Percentiles rank a stretch among this genome's conserved stretches.
Conservation (phyloP, 73 alveolate genomes). For the Breviolum minutum region DNA sequence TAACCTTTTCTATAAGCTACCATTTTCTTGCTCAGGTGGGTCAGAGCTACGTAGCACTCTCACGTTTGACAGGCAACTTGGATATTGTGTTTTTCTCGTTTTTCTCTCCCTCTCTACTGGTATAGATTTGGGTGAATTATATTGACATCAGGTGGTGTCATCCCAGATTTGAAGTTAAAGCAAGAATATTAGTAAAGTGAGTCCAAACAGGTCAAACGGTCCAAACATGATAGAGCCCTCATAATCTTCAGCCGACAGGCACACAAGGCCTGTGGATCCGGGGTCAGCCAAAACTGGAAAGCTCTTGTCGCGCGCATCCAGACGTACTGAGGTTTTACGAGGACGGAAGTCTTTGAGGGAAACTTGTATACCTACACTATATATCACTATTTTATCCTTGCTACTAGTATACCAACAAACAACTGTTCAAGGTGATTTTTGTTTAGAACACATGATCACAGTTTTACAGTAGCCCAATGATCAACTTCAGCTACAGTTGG, state of each 20-base stretch:
- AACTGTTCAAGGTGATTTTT: background rate
- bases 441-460: no score
- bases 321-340: slow-evolving; percentile 24
- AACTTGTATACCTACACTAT: background rate
- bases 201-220: no score
- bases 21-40: background rate
- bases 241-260: background rate
- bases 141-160: background rate
- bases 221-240: no score
- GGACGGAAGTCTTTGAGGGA: background rate
- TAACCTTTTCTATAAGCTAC: background rate
- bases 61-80: slow-evolving; percentile 22
- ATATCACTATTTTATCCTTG: background rate
- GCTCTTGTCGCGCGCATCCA: slow-evolving; percentile 56
- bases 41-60: slow-evolving; percentile 44
- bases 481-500: no score
- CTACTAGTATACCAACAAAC: background rate
- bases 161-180: no score
- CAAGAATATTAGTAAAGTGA: no score
- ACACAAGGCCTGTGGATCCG: slow-evolving; percentile 50
- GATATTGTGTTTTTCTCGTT: no score
- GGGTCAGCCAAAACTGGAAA: background rate
- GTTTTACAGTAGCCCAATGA: no score
- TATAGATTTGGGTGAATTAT: no score
- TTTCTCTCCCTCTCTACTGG: no score